phyloP scores from a whole-genome alignment of 495 filamentous ascomycete genomes.

The Jackrogersella multiformis region DNA sequence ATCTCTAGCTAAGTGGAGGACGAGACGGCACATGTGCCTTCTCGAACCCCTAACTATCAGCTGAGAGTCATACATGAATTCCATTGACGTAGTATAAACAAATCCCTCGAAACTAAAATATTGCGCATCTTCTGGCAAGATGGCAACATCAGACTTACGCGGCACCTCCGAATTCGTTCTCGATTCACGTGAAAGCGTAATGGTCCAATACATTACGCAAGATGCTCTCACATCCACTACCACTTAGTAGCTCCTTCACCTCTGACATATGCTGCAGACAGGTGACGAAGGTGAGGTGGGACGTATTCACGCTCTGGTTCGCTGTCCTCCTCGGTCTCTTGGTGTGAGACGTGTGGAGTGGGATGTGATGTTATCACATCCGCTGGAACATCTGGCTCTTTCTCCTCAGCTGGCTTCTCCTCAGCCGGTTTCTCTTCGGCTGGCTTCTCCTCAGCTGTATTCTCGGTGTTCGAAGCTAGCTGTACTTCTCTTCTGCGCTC shows the following conservation, averaged over 20 bases:
- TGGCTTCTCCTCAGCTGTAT: not conserved
- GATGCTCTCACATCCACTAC: not conserved
- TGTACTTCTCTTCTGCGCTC: no score
- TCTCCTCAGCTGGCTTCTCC: no score
- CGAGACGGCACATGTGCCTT: not conserved
- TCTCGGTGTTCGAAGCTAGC: no score
- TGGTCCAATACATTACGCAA: not conserved
- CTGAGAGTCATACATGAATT: not conserved
- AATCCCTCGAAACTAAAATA: not conserved
- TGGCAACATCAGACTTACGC: not conserved
- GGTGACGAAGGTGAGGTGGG: conserved; percentile 18
- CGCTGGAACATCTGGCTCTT: no score
- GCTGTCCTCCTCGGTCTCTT: not conserved
- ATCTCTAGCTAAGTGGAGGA: not conserved
- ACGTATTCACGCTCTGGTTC: not conserved
- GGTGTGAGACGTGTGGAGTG: not conserved
- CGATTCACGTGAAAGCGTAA: not conserved
- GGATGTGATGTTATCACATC: not conserved
- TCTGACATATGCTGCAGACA: no score
- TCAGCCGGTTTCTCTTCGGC: no score
- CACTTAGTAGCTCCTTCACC: not conserved
- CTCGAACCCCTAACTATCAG: not conserved
- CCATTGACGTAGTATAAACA: not conserved
- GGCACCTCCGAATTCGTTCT: not conserved
- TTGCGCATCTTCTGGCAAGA: not conserved